Conservation (phyloP, 2,329 filamentous ascomycete species). For the Colletotrichum tropicale region DNA sequence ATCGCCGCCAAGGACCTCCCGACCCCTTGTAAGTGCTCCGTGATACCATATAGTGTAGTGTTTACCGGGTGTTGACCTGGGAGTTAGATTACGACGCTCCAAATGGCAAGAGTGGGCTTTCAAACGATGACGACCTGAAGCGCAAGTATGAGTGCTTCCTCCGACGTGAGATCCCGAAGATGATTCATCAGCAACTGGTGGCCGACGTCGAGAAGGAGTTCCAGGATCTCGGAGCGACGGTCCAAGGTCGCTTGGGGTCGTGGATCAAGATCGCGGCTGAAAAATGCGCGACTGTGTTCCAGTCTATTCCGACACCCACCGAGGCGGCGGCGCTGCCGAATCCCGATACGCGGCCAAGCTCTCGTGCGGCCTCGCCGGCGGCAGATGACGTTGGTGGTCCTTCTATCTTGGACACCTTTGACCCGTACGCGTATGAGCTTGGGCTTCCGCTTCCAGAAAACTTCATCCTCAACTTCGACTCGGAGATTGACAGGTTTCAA, state of each 20-base stretch:
- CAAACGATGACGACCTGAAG: neutral
- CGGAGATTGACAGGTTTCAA: neutral
- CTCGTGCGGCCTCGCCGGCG: neutral
- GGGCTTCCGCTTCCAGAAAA: neutral
- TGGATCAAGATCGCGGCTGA: neutral
- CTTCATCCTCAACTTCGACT: neutral
- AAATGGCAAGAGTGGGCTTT: slow-evolving; percentile 19
- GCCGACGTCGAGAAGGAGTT: slow-evolving; percentile 25
- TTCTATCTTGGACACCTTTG: neutral
- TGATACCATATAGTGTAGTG: neutral
- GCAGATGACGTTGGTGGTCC: neutral
- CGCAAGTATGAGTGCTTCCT: slow-evolving; percentile 26
- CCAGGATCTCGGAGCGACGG: slow-evolving; percentile 16
- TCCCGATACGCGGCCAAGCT: neutral
- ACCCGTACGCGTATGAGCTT: neutral
- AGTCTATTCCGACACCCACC: neutral
- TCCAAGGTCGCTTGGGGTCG: neutral
- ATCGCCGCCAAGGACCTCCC: neutral
- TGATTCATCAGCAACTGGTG: slow-evolving; percentile 24
- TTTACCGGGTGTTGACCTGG: neutral
- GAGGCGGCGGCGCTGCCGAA: neutral
- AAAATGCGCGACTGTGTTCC: neutral
- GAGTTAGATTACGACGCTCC: slow-evolving; percentile 34
- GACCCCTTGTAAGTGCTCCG: slow-evolving; percentile 17
- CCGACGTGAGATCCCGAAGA: slow-evolving; percentile 33